A percentile compares a stretch with the other conserved stretches of the same genome.
phyloP scores from a whole-genome alignment of 108 stramenopile genomes.

The Parmales sp. region DNA sequence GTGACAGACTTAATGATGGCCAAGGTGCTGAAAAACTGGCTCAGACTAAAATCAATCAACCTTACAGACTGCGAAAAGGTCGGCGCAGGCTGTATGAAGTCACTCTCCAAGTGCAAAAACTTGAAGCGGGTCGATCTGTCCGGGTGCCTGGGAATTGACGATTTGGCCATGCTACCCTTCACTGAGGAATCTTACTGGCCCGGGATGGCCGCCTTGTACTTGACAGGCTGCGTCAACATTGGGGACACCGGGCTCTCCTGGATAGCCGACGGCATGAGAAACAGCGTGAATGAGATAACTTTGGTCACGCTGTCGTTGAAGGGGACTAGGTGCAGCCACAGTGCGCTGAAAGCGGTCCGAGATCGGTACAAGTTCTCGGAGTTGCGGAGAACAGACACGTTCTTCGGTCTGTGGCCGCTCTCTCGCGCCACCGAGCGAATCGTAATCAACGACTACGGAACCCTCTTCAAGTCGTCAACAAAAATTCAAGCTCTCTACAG shows the following conservation, averaged over 20 bases:
- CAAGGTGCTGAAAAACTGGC: conserved; percentile 6
- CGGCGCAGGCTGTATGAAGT: conserved; percentile 22
- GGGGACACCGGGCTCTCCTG: conserved; percentile 32
- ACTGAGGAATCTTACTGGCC: conserved; percentile 28
- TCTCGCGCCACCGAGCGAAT: conserved; percentile 29
- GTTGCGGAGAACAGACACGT: not conserved
- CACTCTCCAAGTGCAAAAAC: conserved; percentile 25
- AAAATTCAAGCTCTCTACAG: conserved; percentile 28
- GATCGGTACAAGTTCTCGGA: not conserved
- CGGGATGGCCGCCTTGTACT: conserved; percentile 22
- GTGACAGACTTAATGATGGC: conserved; percentile 28
- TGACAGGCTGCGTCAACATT: conserved; percentile 28
- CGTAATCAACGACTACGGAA: conserved; percentile 28
- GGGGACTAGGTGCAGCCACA: conserved; percentile 24
- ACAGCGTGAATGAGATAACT: conserved; percentile 15
- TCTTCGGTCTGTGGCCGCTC: conserved; percentile 32
- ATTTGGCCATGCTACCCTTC: conserved; percentile 27
- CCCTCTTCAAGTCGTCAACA: conserved; percentile 18
- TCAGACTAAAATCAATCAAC: conserved; percentile 16
- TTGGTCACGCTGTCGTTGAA: conserved; percentile 30
- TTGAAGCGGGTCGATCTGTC: conserved; percentile 26
- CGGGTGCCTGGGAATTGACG: conserved; percentile 28
- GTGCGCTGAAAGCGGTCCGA: not conserved
- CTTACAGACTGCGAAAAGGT: conserved; percentile 35
- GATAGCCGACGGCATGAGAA: conserved; percentile 35